Percentiles rank a stretch among this genome's conserved stretches.
phyloP scores from a whole-genome alignment of 495 filamentous ascomycete species.

The Lasiosphaeria hispida region DNA sequence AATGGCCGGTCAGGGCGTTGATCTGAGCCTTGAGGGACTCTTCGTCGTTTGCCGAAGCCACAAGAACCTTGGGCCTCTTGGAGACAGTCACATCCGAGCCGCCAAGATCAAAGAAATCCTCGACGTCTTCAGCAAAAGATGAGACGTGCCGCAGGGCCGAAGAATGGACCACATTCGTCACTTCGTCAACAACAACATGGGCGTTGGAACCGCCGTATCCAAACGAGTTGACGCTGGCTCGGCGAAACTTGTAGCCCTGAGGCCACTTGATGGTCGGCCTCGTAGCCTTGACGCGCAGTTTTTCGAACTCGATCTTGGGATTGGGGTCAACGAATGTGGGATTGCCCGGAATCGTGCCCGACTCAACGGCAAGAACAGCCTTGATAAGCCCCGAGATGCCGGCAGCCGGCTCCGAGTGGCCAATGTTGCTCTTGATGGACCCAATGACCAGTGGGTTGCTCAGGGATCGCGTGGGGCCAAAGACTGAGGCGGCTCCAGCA shows the following conservation, averaged over 20 bases:
- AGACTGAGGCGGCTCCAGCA: slow-evolving; percentile 24
- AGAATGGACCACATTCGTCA: not conserved
- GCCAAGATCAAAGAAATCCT: not conserved
- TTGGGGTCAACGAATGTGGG: slow-evolving; percentile 39
- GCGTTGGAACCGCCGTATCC: slow-evolving; percentile 57
- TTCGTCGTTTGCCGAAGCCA: slow-evolving; percentile 24
- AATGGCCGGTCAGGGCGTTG: slow-evolving; percentile 16
- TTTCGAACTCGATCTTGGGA: slow-evolving; percentile 30
- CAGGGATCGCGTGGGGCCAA: not conserved
- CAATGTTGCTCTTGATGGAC: slow-evolving; percentile 45
- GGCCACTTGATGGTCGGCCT: slow-evolving; percentile 16
- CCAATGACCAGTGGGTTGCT: slow-evolving; percentile 28
- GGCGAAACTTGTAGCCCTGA: slow-evolving; percentile 4
- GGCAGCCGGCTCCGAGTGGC: slow-evolving; percentile 38
- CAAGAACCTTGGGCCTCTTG: slow-evolving; percentile 8
- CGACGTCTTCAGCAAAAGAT: not conserved
- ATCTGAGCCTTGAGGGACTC: slow-evolving; percentile 9
- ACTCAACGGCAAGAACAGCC: slow-evolving; percentile 32
- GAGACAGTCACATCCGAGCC: slow-evolving; percentile 25
- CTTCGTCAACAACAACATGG: slow-evolving; percentile 48
- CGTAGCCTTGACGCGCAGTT: not conserved
- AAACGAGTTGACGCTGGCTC: slow-evolving; percentile 54
- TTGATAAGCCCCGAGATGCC: slow-evolving; percentile 44
- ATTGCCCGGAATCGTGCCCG: slow-evolving; percentile 34
- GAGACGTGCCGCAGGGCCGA: not conserved